phyloP scores from a whole-genome alignment of 129 eudicot species.

The Arctium minus region DNA sequence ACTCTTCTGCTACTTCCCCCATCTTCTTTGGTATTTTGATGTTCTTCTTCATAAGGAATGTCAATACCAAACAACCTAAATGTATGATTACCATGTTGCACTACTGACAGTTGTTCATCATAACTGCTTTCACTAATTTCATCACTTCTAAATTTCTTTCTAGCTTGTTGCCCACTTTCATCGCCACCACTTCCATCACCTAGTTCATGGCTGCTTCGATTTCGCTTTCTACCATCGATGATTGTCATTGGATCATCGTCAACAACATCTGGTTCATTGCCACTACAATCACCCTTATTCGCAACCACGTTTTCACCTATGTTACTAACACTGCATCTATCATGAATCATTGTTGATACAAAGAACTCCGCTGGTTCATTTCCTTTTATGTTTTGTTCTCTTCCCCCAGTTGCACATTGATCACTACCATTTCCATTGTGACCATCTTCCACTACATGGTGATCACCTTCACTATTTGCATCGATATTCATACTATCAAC shows the following conservation, averaged over 20 bases:
- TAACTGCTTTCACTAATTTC: background rate
- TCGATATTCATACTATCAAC: background rate
- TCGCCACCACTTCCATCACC: background rate
- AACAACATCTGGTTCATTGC: background rate
- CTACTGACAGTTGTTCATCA: background rate
- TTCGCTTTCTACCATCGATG: background rate
- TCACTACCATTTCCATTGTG: background rate
- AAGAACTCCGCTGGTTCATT: background rate
- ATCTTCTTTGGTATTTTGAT: background rate
- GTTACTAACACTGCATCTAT: background rate
- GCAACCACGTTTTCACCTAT: background rate
- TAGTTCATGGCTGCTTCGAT: background rate
- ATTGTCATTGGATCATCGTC: background rate
- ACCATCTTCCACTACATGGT: background rate
- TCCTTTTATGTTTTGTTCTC: background rate
- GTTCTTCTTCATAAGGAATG: background rate
- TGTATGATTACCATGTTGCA: background rate
- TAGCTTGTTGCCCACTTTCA: background rate
- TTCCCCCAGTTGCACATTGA: background rate
- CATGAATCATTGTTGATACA: background rate
- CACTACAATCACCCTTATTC: background rate
- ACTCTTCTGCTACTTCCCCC: background rate
- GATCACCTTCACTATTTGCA: background rate
- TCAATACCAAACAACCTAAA: background rate
- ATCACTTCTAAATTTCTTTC: background rate